These are phyloP conservation scores for Brasilioporus rufonigricans DNA, from an alignment of 768 basidiomycete genomes.

Conservation along the genomic window DNA sequence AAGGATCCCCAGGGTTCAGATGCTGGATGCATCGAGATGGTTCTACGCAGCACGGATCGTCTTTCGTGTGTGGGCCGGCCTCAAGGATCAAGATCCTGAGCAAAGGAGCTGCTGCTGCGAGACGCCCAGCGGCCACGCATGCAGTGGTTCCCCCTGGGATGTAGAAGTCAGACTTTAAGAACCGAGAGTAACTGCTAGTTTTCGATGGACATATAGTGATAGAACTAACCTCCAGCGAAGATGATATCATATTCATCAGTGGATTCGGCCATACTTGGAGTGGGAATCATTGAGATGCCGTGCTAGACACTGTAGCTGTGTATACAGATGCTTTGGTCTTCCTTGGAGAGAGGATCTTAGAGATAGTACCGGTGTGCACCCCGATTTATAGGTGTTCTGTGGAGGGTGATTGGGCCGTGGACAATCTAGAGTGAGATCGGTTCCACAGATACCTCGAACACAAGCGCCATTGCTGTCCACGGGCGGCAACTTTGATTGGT, in stretches of 20 bases:
- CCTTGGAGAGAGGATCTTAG: too few relatives aligned
- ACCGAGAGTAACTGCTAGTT: background rate
- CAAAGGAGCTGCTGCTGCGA: constrained; percentile 24
- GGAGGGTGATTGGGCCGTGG: background rate
- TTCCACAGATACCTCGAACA: too few relatives aligned
- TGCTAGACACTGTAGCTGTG: background rate
- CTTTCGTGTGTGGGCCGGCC: constrained; percentile 24
- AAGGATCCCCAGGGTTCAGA: constrained; percentile 13
- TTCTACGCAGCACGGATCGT: constrained; percentile 20
- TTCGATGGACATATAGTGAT: background rate
- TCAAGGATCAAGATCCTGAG: constrained; percentile 30
- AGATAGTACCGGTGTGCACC: too few relatives aligned
- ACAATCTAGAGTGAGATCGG: background rate
- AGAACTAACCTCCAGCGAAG: constrained; percentile 51
- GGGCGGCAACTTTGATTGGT: constrained; percentile 5
- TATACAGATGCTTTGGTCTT: background rate
- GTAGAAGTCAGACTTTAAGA: background rate
- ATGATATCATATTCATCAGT: constrained; percentile 44
- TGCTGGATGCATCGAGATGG: constrained; percentile 24
- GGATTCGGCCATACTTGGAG: constrained; percentile 8
- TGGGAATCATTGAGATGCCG: background rate
- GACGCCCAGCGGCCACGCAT: constrained; percentile 32
- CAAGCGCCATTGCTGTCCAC: too few relatives aligned
- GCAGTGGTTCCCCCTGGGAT: constrained; percentile 34
- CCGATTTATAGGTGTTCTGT: constrained; percentile 1